phyloP scores from a whole-genome alignment of 2,329 filamentous ascomycete genomes.

The Magnaporthiopsis poae region DNA sequence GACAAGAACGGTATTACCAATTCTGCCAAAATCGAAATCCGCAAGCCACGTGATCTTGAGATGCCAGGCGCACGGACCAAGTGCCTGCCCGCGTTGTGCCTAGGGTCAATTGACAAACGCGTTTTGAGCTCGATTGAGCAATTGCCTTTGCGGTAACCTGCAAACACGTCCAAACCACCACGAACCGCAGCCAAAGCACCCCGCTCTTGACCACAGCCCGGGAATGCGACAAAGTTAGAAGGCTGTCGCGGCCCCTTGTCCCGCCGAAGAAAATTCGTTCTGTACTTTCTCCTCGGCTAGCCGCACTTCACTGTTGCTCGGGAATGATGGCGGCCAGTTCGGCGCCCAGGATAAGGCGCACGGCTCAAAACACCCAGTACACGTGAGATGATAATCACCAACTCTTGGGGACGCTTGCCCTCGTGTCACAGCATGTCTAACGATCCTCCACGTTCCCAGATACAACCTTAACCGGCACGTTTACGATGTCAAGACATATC shows the following conservation, averaged over 20 bases:
- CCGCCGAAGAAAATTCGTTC: neutral
- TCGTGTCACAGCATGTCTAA: neutral
- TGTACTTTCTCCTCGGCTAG: neutral
- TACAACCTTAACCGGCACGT: conserved; percentile 50
- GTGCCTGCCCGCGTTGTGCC: neutral
- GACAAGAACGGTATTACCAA: too few species aligned
- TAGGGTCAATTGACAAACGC: neutral
- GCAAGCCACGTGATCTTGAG: neutral
- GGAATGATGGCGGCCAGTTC: conserved; percentile 16
- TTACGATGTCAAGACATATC: conserved; percentile 51
- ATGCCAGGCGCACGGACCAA: neutral
- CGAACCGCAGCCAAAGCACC: neutral
- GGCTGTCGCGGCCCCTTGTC: conserved; percentile 1
- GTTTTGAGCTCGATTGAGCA: neutral
- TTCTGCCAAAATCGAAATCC: too few species aligned
- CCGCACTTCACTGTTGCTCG: neutral
- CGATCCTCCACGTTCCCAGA: conserved; percentile 25
- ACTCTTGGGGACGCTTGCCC: neutral
- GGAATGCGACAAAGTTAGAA: conserved; percentile 3
- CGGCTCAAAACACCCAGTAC: conserved; percentile 38
- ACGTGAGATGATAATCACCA: conserved; percentile 26
- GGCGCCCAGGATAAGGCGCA: conserved; percentile 34
- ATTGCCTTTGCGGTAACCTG: neutral
- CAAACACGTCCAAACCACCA: neutral
- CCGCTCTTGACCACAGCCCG: neutral